These are phyloP conservation scores for Sordaria brevicollis DNA, from an alignment of 495 filamentous ascomycete species.

Conservation along the genomic window DNA sequence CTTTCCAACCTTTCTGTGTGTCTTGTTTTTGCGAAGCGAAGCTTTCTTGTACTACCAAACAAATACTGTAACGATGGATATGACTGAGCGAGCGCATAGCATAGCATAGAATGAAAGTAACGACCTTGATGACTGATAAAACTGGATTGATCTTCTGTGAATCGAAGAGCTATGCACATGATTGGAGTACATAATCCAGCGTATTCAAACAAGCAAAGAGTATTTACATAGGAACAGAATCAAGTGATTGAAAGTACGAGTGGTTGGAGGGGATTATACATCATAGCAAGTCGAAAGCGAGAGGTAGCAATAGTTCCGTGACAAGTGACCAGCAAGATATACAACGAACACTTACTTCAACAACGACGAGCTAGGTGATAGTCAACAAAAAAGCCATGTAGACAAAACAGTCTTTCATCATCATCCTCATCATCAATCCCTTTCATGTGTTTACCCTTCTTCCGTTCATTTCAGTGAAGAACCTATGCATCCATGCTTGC, in stretches of 20 bases:
- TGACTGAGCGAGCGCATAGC: no score
- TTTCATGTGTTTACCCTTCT: neutral
- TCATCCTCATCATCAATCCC: neutral
- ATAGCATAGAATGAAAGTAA: neutral
- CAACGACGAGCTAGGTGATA: neutral
- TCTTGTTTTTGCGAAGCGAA: neutral
- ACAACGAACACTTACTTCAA: neutral
- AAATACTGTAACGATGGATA: neutral
- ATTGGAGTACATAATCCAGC: neutral
- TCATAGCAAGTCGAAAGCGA: neutral
- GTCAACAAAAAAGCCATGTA: neutral
- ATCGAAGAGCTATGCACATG: neutral
- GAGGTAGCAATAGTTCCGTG: neutral
- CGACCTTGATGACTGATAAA: neutral
- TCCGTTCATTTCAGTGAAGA: neutral
- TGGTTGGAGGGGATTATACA: neutral
- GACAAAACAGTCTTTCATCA: neutral
- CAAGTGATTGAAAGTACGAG: neutral
- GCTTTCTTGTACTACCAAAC: neutral
- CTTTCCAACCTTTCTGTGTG: neutral
- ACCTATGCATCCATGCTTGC: neutral
- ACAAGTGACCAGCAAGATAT: neutral
- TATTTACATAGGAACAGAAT: neutral
- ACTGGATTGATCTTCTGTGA: neutral
- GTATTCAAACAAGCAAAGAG: neutral